Percentiles rank a stretch among this genome's conserved stretches.
Evolutionary conservation across 106 monocot genomes (phyloP).

Genomic region (Vanilla planifolia): DNA sequence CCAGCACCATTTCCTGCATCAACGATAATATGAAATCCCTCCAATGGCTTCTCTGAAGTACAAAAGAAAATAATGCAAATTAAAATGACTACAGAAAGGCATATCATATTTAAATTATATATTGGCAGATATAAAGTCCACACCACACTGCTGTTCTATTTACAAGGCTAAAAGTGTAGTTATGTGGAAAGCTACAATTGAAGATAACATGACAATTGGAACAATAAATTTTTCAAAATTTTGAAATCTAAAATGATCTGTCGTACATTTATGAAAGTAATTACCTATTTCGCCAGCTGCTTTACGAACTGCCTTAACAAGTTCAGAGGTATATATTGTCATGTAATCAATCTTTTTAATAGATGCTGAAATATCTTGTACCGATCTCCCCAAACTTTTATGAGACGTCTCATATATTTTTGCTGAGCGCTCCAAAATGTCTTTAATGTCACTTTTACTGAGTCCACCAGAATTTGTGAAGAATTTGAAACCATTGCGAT

Average conservation of each 20-base stretch:
- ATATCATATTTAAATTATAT: background rate
- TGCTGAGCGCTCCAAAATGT: conserved; percentile 71
- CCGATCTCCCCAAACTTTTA: conserved; percentile 25
- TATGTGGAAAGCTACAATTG: background rate
- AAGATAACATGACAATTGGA: too few species aligned
- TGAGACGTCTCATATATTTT: conserved; percentile 56
- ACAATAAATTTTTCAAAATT: background rate
- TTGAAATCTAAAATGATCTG: background rate
- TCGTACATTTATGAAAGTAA: background rate
- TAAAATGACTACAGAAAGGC: background rate
- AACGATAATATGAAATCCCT: conserved; percentile 91
- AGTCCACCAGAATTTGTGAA: conserved; percentile 91
- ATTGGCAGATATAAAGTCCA: background rate
- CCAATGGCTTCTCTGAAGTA: conserved; percentile 83
- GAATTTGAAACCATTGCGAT: conserved; percentile 99
- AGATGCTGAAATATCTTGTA: conserved; percentile 20
- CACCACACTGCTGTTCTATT: background rate
- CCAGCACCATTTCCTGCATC: conserved; percentile 99
- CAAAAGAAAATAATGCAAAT: background rate
- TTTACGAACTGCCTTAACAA: conserved; percentile 80
- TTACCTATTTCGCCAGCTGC: conserved; percentile 91
- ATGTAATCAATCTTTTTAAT: conserved; percentile 70
- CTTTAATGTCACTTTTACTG: conserved; percentile 86
- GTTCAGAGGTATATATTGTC: conserved; percentile 72
- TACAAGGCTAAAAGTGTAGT: background rate